Evolutionary conservation across 805 yeast genomes (phyloP).

Genomic region (Pichia sporocuriosa): DNA sequence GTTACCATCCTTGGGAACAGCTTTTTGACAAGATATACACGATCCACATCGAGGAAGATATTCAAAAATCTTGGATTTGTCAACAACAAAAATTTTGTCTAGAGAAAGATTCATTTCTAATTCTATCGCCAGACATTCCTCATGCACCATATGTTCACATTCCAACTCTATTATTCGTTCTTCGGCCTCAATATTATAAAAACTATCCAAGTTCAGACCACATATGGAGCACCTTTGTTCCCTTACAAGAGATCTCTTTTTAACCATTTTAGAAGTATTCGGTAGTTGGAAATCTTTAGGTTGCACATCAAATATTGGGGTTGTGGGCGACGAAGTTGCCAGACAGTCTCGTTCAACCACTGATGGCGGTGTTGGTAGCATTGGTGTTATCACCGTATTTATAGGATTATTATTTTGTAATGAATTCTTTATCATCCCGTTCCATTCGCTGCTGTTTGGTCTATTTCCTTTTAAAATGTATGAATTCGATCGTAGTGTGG

Average conservation of each 20-base stretch:
- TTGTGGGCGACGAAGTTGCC: slow-evolving; percentile 3
- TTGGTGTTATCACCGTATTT: background rate
- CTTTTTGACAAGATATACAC: slow-evolving; percentile 17
- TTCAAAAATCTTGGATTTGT: slow-evolving; percentile 7
- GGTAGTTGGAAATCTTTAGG: background rate
- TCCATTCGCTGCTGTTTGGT: no score
- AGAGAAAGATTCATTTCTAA: slow-evolving; percentile 24
- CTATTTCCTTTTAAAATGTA: background rate
- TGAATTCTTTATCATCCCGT: no score
- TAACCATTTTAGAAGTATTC: background rate
- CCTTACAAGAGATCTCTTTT: background rate
- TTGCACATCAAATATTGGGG: background rate
- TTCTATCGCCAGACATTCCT: slow-evolving; percentile 45
- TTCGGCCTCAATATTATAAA: slow-evolving; percentile 34
- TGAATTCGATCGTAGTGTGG: background rate
- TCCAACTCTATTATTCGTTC: slow-evolving; percentile 39
- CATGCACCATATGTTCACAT: slow-evolving; percentile 54
- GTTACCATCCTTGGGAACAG: slow-evolving; percentile 19
- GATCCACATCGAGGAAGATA: slow-evolving; percentile 24
- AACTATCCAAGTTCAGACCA: slow-evolving; percentile 41
- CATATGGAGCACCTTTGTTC: slow-evolving; percentile 34
- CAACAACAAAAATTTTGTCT: background rate
- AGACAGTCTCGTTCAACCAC: background rate
- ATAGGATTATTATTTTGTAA: background rate
- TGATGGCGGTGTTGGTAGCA: background rate